phyloP scores from a whole-genome alignment of 768 basidiomycete genomes.

The Tricholoma sp. region DNA sequence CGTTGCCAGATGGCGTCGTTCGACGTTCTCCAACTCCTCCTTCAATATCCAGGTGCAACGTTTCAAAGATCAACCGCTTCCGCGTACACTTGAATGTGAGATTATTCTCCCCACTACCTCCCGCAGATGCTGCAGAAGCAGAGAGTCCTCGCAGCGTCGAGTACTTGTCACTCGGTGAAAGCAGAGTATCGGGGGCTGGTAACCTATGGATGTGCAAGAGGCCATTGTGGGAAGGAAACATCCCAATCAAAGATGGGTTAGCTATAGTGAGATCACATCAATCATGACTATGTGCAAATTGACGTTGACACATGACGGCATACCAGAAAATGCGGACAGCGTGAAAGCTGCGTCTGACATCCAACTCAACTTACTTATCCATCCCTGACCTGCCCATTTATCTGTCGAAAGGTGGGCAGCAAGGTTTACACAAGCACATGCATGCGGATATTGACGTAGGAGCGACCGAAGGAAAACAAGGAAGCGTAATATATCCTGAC shows the following conservation, averaged over 20 bases:
- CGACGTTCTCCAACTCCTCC: slow-evolving; percentile 78
- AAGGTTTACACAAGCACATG: slow-evolving; percentile 65
- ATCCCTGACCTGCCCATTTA: slow-evolving; percentile 57
- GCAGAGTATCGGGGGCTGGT: slow-evolving; percentile 68
- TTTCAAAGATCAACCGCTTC: slow-evolving; percentile 85
- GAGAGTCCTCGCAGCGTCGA: slow-evolving; percentile 81
- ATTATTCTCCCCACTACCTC: slow-evolving; percentile 90
- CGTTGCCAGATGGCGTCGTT: slow-evolving; percentile 42
- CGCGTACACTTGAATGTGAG: slow-evolving; percentile 91
- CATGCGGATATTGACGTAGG: slow-evolving; percentile 51
- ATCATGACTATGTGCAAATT: background rate
- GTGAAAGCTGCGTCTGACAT: slow-evolving; percentile 70
- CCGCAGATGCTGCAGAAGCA: slow-evolving; percentile 41
- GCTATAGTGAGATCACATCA: slow-evolving; percentile 34
- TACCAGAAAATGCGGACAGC: slow-evolving; percentile 77
- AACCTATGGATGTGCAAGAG: slow-evolving; percentile 72
- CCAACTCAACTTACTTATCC: slow-evolving; percentile 80
- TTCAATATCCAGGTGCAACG: slow-evolving; percentile 82
- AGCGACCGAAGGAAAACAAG: slow-evolving; percentile 60
- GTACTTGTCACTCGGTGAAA: slow-evolving; percentile 76
- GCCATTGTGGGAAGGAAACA: slow-evolving; percentile 86
- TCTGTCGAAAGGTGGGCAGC: slow-evolving; percentile 59
- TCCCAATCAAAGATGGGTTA: slow-evolving; percentile 65
- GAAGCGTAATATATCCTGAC: slow-evolving; percentile 67
- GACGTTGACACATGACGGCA: background rate